phyloP scores from a whole-genome alignment of 2,329 filamentous ascomycete genomes.

The Calonectria honghensis region DNA sequence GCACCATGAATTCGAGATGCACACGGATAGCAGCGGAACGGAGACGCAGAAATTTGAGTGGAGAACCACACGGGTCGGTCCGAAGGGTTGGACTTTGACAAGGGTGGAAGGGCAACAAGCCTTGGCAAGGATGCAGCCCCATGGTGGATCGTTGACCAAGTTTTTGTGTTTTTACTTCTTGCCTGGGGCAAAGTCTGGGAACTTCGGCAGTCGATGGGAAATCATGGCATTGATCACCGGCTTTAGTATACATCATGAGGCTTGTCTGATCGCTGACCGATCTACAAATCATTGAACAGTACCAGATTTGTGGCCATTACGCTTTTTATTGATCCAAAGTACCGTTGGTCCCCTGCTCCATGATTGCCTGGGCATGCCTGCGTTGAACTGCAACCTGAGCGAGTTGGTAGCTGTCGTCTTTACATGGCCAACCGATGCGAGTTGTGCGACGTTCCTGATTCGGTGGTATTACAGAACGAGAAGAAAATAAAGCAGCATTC shows the following conservation, averaged over 20 bases:
- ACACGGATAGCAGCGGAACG: background rate
- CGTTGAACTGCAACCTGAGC: too few relatives aligned
- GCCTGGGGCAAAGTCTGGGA: background rate
- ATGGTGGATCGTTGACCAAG: background rate
- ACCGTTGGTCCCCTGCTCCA: too few relatives aligned
- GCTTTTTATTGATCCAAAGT: too few relatives aligned
- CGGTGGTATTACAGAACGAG: too few relatives aligned
- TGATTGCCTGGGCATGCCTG: too few relatives aligned
- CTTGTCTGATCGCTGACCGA: background rate
- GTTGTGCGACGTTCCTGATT: too few relatives aligned
- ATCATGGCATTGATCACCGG: background rate
- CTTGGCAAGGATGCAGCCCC: background rate
- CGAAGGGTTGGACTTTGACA: background rate
- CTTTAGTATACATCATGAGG: background rate
- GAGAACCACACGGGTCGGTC: background rate
- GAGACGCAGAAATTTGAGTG: background rate
- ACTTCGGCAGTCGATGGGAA: background rate
- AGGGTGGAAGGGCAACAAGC: background rate
- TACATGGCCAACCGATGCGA: too few relatives aligned
- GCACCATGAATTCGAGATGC: conserved; percentile 12
- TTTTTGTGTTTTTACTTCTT: conserved; percentile 9
- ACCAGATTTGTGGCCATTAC: too few relatives aligned
- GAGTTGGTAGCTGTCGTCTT: too few relatives aligned
- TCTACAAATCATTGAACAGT: background rate
- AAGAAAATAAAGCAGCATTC: too few relatives aligned